Conservation (phyloP, 768 basidiomycete species). For the Suillus bovinus region DNA sequence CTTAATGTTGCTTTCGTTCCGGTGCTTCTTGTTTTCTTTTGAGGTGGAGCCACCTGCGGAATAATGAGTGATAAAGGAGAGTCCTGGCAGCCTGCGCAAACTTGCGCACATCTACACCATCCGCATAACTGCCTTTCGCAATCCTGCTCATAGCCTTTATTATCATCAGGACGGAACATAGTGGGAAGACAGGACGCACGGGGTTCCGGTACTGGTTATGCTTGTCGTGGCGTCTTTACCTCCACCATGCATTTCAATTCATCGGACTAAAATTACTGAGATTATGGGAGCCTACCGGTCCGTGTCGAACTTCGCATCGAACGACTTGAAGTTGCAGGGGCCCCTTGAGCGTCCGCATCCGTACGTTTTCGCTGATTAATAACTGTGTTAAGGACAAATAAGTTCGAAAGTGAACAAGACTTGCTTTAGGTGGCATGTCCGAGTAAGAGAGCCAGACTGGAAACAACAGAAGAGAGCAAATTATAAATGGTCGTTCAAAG, state of each 20-base stretch:
- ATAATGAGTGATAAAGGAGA: conserved; percentile 9
- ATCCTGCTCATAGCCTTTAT: conserved; percentile 22
- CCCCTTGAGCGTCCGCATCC: conserved; percentile 37
- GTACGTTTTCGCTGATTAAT: conserved; percentile 57
- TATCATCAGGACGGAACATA: conserved; percentile 18
- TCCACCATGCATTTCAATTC: conserved; percentile 15
- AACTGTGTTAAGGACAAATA: conserved; percentile 26
- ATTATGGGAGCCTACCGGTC: conserved; percentile 20
- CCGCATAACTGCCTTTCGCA: conserved; percentile 18
- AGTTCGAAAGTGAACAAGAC: conserved; percentile 2
- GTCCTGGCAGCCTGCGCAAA: not conserved
- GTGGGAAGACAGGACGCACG: conserved; percentile 25
- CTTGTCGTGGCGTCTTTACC: conserved; percentile 16
- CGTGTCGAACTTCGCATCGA: conserved; percentile 48
- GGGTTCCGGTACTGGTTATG: conserved; percentile 11
- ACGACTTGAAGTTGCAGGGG: conserved; percentile 42
- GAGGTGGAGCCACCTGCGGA: conserved; percentile 26
- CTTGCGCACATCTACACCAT: conserved; percentile 26
- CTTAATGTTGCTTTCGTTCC: conserved; percentile 19
- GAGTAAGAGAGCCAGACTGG: not conserved
- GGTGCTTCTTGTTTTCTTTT: conserved; percentile 44
- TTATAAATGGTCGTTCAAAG: not conserved
- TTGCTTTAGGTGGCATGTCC: conserved; percentile 41
- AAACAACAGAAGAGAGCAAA: not conserved
- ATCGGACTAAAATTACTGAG: conserved; percentile 18